Conservation (phyloP, 1,139 yeast species). For the Blastobotrys ciferrii region DNA sequence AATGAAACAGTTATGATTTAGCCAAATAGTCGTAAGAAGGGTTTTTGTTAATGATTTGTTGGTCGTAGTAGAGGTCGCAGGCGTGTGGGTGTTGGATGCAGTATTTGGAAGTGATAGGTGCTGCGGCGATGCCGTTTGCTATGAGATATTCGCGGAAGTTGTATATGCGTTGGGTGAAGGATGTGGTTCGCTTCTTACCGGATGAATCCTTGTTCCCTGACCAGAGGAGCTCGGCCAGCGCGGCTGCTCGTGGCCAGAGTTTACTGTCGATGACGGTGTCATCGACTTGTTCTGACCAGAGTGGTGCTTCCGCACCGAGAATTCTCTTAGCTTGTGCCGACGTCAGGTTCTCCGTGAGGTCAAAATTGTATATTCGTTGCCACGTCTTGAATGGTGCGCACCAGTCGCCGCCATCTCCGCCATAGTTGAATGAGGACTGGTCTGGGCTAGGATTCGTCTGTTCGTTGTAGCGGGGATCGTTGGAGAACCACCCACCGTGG, state of each 20-base stretch:
- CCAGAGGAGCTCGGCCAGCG: constrained; percentile 50
- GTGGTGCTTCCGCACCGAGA: constrained; percentile 47
- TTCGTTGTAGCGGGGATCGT: constrained; percentile 40
- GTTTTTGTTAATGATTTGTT: background rate
- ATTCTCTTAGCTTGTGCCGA: constrained; percentile 38
- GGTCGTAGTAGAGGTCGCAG: constrained; percentile 33
- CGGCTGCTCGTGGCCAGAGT: constrained; percentile 51
- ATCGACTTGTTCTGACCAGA: constrained; percentile 50
- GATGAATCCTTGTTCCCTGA: constrained; percentile 42
- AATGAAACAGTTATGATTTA: background rate
- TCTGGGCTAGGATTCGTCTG: constrained; percentile 29
- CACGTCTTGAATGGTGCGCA: constrained; percentile 51
- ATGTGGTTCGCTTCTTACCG: constrained; percentile 38
- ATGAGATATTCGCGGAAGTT: constrained; percentile 47
- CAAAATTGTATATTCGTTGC: constrained; percentile 48
- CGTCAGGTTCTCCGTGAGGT: constrained; percentile 41
- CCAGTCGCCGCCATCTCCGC: constrained; percentile 46
- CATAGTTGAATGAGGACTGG: constrained; percentile 35
- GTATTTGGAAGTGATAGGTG: constrained; percentile 45
- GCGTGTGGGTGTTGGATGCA: constrained; percentile 45
- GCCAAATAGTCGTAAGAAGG: background rate
- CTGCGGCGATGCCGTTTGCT: constrained; percentile 41
- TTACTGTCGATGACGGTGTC: constrained; percentile 40
- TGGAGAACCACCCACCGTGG: constrained; percentile 45
- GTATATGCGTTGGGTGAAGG: constrained; percentile 43